phyloP scores from a whole-genome alignment of 306 rosid species.

The Fragaria nilgerrensis region DNA sequence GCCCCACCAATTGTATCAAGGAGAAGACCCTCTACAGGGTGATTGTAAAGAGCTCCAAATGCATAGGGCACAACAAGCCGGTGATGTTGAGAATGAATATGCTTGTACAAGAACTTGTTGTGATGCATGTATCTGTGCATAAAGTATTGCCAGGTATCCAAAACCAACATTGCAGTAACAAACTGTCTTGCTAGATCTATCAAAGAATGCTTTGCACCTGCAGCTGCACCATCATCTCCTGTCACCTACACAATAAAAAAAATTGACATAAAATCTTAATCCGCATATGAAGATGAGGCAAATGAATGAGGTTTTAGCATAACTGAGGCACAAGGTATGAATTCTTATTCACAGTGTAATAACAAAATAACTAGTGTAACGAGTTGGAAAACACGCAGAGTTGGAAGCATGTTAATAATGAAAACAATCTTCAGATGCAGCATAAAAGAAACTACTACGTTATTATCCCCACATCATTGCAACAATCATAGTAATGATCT shows the following conservation, averaged over 20 bases:
- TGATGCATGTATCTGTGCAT: slow-evolving; percentile 98
- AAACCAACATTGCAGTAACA: slow-evolving; percentile 73
- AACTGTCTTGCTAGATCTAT: slow-evolving; percentile 61
- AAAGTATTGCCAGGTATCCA: slow-evolving; percentile 98
- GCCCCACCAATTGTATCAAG: slow-evolving; percentile 95
- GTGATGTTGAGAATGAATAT: slow-evolving; percentile 91
- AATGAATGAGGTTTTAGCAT: background rate
- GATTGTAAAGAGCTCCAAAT: slow-evolving; percentile 92
- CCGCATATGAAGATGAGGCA: background rate
- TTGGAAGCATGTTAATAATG: background rate
- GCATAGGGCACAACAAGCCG: slow-evolving; percentile 87
- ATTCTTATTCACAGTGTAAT: background rate
- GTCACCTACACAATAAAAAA: slow-evolving; percentile 55
- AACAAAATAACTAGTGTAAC: background rate
- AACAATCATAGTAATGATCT: background rate
- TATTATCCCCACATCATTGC: background rate
- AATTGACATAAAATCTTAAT: background rate
- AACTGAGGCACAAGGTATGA: background rate
- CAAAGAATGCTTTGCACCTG: slow-evolving; percentile 42
- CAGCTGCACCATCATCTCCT: slow-evolving; percentile 43
- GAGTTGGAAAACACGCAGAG: background rate
- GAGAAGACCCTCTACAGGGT: slow-evolving; percentile 92
- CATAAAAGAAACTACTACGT: background rate
- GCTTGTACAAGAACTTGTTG: slow-evolving; percentile 91
- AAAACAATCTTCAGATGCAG: background rate